Evolutionary conservation across 768 basidiomycete genomes (phyloP).

Genomic region (Phaeolepiota aurea): DNA sequence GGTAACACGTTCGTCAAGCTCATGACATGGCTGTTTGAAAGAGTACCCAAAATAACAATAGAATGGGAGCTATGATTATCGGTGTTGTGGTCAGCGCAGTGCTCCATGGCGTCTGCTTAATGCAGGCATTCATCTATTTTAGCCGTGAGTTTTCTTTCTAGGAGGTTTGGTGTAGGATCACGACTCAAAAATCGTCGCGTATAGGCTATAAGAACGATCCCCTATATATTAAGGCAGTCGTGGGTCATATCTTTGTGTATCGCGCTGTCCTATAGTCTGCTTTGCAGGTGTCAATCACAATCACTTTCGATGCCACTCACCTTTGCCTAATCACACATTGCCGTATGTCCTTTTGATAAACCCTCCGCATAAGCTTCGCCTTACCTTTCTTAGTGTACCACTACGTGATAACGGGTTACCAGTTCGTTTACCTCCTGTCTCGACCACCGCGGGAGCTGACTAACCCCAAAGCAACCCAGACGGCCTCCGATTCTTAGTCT

Average conservation of each 20-base stretch:
- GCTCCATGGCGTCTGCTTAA: constrained; percentile 33
- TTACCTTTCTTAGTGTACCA: constrained; percentile 29
- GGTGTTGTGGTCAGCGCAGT: constrained; percentile 28
- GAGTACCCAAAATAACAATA: constrained; percentile 11
- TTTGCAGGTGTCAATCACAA: constrained; percentile 27
- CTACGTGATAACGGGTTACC: constrained; percentile 37
- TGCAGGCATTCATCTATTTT: constrained; percentile 44
- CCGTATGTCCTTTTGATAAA: constrained; percentile 17
- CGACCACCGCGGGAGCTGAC: background rate
- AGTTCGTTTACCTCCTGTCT: constrained; percentile 13
- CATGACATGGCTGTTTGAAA: too few relatives aligned
- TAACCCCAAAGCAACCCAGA: constrained; percentile 13
- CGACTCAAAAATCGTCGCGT: background rate
- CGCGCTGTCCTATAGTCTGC: too few relatives aligned
- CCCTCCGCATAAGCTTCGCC: background rate
- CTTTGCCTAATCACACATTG: constrained; percentile 38
- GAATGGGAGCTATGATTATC: constrained; percentile 36
- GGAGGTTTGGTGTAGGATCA: too few relatives aligned
- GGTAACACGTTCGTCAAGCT: constrained; percentile 27
- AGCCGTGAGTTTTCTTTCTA: constrained; percentile 15
- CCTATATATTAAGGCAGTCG: constrained; percentile 31
- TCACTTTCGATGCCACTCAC: constrained; percentile 38
- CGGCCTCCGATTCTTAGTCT: constrained; percentile 14
- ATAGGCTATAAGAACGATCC: constrained; percentile 30
- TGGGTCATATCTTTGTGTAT: constrained; percentile 11